Evolutionary conservation across 139 green algal species (phyloP).

Genomic region (Chlorella sp.): DNA sequence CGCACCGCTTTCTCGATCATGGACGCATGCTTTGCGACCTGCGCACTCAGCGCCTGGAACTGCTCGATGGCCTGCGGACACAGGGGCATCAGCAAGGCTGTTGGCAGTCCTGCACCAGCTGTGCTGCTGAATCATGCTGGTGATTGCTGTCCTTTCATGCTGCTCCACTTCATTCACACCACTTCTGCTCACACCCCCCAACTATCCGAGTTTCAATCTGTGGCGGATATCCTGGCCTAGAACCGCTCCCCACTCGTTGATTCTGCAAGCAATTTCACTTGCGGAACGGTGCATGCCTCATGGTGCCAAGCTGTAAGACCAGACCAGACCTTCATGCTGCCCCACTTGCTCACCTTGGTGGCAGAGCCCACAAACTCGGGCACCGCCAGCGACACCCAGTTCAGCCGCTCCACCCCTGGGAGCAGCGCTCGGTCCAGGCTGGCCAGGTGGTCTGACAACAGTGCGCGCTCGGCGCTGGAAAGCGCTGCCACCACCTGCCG

Average conservation of each 20-base stretch:
- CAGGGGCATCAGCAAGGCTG: too few species aligned
- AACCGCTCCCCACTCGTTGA: too few species aligned
- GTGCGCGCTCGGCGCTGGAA: slow-evolving; percentile 59
- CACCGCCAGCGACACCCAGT: slow-evolving; percentile 93
- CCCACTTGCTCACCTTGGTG: slow-evolving; percentile 67
- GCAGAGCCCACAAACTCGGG: slow-evolving; percentile 75
- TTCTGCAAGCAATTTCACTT: too few species aligned
- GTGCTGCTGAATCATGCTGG: too few species aligned
- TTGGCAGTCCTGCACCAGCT: too few species aligned
- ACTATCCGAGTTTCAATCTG: too few species aligned
- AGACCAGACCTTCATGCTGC: neutral
- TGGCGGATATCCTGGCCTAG: too few species aligned
- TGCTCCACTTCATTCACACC: too few species aligned
- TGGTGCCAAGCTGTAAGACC: neutral
- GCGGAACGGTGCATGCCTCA: too few species aligned
- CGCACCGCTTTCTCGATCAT: slow-evolving; percentile 82
- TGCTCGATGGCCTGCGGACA: slow-evolving; percentile 37
- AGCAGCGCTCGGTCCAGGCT: slow-evolving; percentile 72
- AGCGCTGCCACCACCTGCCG: slow-evolving; percentile 58
- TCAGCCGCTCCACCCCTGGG: slow-evolving; percentile 80
- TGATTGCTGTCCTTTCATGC: too few species aligned
- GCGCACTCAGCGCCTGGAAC: slow-evolving; percentile 55
- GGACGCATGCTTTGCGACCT: slow-evolving; percentile 83
- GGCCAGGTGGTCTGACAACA: slow-evolving; percentile 68
- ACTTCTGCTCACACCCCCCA: too few species aligned